A percentile compares a stretch with the other conserved stretches of the same genome.
Conservation (phyloP, 2,329 filamentous ascomycete genomes). For the Calonectria hawksworthii region DNA sequence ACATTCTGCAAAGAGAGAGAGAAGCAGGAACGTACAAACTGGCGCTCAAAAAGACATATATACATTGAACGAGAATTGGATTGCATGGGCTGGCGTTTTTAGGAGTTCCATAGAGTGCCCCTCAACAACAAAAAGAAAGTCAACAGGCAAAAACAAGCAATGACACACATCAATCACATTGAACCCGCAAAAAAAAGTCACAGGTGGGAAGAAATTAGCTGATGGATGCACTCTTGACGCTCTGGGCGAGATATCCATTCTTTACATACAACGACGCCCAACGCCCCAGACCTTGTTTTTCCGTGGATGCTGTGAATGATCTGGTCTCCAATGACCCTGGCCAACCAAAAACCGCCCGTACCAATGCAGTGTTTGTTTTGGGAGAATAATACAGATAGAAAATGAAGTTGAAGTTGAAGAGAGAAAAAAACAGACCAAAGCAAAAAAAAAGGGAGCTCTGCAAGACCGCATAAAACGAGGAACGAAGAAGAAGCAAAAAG, state of each 20-base stretch:
- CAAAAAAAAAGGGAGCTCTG: background rate
- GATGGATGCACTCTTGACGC: background rate
- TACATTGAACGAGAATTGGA: background rate
- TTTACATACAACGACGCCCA: slow-evolving; percentile 43
- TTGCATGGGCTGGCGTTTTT: slow-evolving; percentile 22
- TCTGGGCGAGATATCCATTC: slow-evolving; percentile 40
- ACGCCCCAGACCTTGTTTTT: slow-evolving; percentile 46
- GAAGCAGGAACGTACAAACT: background rate
- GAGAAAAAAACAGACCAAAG: slow-evolving; percentile 23
- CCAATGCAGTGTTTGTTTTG: slow-evolving; percentile 45
- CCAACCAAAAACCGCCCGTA: slow-evolving; percentile 41
- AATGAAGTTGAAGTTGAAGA: slow-evolving; percentile 28
- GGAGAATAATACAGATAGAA: slow-evolving; percentile 44
- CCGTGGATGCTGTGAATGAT: slow-evolving; percentile 45
- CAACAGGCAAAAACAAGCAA: slow-evolving; percentile 8
- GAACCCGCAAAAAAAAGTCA: background rate
- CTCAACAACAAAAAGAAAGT: background rate
- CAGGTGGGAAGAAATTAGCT: background rate
- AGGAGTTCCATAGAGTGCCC: slow-evolving; percentile 19
- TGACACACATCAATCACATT: slow-evolving; percentile 19
- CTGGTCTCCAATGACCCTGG: slow-evolving; percentile 44
- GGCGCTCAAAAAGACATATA: background rate
- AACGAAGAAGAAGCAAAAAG: background rate
- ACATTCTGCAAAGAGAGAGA: no score
- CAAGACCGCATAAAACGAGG: background rate